Evolutionary conservation across 768 basidiomycete species (phyloP), one percentile per base, ranked within the genome.

Genomic region (Auricularia auricula-judae): DNA sequence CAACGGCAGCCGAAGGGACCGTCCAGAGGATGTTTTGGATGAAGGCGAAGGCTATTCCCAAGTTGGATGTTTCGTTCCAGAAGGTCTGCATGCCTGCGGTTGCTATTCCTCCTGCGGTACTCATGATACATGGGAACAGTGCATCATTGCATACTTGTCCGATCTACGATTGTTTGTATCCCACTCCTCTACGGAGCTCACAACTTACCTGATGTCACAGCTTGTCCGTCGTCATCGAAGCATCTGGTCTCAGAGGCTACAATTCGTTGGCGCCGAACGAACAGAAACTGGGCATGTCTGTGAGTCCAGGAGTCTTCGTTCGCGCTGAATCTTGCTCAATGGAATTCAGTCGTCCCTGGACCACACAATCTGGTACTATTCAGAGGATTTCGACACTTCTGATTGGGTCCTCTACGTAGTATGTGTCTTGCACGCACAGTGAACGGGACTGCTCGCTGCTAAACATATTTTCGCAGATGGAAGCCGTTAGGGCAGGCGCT

Each of bases 341-440:
- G 36, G 36, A 21, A 54, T 51, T 36, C 66, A 88, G 86, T 87
- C 87, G 18, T 85, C 86, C 2, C 74, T 92, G 47, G 89, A 92
- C 73, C 91, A 93, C 74, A 79, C 86, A 42, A 85, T 93, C 65
- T 88, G 82, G 77, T 93, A 86, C 73, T 93, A 91, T 68, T 80
- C 82, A 89, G 80, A 92, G 69, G 74, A 81, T 59, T 89, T 93
- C 69, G 79, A 89, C 70, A 89, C 87, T 70, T 86, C 86, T 34
- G 87, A 92, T 65, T 93, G 91, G 84, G 68, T 93, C 36, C 80
- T 93, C 63, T 88, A 91, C 68, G 86, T 86, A 62, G 90, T 89
- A 68, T 66, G 85, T 74, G 33, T 8, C 51, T 63, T 60, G 29
- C 29, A 29, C 29, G 29, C 29, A 29, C 29, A 29, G 29, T 29